phyloP scores from a whole-genome alignment of 2,329 filamentous ascomycete genomes.

The Pseudomassariella vexata region DNA sequence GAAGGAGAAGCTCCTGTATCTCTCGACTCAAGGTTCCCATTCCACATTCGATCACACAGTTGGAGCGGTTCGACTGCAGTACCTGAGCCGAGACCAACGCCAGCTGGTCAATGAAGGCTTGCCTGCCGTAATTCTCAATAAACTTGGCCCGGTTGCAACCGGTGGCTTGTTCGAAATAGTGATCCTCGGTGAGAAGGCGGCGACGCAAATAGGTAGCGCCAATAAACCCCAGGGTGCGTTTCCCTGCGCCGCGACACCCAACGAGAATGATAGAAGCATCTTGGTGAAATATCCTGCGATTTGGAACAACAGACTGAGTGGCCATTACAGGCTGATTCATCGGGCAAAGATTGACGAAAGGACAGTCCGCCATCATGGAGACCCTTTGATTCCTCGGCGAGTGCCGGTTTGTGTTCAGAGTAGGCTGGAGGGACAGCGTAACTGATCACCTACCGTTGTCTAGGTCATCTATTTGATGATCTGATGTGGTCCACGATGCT shows the following conservation, averaged over 20 bases:
- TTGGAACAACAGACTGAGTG: constrained; percentile 14
- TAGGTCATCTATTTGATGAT: too few species aligned
- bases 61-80: constrained; percentile 50
- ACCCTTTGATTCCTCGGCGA: too few species aligned
- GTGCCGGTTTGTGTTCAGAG: too few species aligned
- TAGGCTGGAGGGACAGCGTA: too few species aligned
- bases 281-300: constrained; percentile 41
- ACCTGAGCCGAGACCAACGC: constrained; percentile 56
- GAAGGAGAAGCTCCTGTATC: constrained; percentile 50
- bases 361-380: too few species aligned
- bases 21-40: constrained; percentile 57
- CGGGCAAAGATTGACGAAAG: too few species aligned
- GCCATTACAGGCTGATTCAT: too few species aligned
- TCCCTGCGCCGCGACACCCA: constrained; percentile 66
- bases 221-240: constrained; percentile 67
- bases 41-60: constrained; percentile 65
- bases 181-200: constrained; percentile 62
- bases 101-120: constrained; percentile 57
- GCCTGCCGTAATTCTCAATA: constrained; percentile 53
- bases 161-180: constrained; percentile 59
- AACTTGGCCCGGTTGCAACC: constrained; percentile 56
- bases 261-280: constrained; percentile 66
- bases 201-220: constrained; percentile 62
- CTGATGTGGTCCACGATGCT: too few species aligned
- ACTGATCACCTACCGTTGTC: too few species aligned